Conservation (phyloP, 352 stramenopile genomes). For the Globisporangium carolinianum region DNA sequence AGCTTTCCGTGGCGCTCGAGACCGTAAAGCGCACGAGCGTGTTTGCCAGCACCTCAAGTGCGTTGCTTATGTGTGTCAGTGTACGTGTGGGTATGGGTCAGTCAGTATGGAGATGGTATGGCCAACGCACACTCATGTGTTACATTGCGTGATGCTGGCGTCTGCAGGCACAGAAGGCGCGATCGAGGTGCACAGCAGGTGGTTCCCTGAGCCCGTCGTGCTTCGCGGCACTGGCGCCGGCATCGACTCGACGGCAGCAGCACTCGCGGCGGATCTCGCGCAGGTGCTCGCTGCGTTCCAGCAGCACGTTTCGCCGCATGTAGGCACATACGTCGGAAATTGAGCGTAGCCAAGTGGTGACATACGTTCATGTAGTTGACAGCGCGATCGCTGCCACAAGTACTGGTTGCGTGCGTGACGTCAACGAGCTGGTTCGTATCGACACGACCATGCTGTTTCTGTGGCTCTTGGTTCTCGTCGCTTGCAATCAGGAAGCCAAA, state of each 20-base stretch:
- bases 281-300: slow-evolving; percentile 2
- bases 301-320: background rate
- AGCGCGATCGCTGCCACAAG: no score
- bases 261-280: slow-evolving; percentile 43
- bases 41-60: slow-evolving; percentile 27
- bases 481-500: no score
- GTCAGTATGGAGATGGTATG: background rate
- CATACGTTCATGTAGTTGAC: no score
- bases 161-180: slow-evolving; percentile 46
- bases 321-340: background rate
- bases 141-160: no score
- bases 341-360: background rate
- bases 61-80: background rate
- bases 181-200: slow-evolving; percentile 46
- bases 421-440: no score
- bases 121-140: no score
- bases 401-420: no score
- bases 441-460: no score
- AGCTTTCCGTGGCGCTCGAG: slow-evolving; percentile 33
- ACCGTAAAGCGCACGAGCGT: slow-evolving; percentile 18
- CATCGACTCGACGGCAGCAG: slow-evolving; percentile 46
- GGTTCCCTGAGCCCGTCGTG: slow-evolving; percentile 51
- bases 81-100: background rate
- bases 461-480: no score
- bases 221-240: slow-evolving; percentile 58